A percentile compares a stretch with the other conserved stretches of the same genome.
phyloP scores from a whole-genome alignment of 345 rosid species.

The Hibiscus mutabilis region DNA sequence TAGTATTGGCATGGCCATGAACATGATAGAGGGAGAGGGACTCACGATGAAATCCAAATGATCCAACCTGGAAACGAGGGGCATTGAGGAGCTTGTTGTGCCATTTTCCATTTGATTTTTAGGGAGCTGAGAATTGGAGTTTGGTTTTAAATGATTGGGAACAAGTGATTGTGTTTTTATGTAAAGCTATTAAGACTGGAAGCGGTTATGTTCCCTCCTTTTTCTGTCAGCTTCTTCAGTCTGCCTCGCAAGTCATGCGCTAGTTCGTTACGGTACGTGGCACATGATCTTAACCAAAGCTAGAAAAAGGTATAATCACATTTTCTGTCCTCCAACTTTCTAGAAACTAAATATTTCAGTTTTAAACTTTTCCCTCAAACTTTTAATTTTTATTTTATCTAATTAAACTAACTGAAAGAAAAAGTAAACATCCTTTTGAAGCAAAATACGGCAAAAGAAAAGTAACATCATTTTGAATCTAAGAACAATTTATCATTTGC shows the following conservation, averaged over 20 bases:
- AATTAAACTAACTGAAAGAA: too few species aligned
- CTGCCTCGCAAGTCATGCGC: constrained; percentile 18
- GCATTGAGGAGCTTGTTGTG: constrained; percentile 31
- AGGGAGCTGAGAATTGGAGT: neutral
- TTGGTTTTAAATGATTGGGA: constrained; percentile 1
- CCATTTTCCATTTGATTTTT: constrained; percentile 36
- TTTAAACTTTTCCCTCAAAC: too few species aligned
- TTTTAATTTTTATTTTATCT: too few species aligned
- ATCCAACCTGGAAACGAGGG: constrained; percentile 66
- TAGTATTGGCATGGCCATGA: neutral
- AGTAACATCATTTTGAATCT: too few species aligned
- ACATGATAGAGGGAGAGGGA: neutral
- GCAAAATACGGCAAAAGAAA: too few species aligned
- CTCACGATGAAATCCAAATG: constrained; percentile 66
- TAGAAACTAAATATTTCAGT: too few species aligned
- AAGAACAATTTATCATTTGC: too few species aligned
- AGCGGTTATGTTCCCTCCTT: constrained; percentile 23
- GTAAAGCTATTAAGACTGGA: constrained; percentile 7
- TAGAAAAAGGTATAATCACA: too few species aligned
- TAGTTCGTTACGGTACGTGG: constrained; percentile 22
- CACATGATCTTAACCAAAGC: neutral
- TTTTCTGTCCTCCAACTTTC: too few species aligned
- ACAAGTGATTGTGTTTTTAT: neutral
- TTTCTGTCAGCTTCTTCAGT: neutral
- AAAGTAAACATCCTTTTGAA: too few species aligned